Evolutionary conservation across 805 yeast genomes (phyloP).

Genomic region (Saccharomycopsis schoenii): DNA sequence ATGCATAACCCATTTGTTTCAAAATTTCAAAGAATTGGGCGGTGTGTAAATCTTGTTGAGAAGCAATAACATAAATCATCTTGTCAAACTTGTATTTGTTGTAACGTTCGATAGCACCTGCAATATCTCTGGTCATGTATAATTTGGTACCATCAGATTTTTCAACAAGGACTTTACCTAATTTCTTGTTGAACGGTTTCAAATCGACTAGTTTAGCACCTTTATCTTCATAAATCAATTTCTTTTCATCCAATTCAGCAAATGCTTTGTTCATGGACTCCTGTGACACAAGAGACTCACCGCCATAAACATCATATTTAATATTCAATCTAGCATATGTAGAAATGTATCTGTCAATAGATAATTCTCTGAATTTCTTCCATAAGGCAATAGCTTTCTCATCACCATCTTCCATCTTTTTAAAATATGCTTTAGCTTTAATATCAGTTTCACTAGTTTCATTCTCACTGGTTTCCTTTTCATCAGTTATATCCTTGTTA

Average conservation of each 20-base stretch:
- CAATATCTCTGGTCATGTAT: conserved; percentile 91
- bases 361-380: conserved; percentile 82
- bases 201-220: conserved; percentile 89
- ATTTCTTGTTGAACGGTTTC: conserved; percentile 74
- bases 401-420: conserved; percentile 90
- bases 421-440: conserved; percentile 80
- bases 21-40: conserved; percentile 92
- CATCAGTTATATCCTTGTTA: conserved; percentile 60
- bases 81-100: conserved; percentile 80
- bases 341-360: conserved; percentile 73
- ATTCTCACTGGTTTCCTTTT: conserved; percentile 38
- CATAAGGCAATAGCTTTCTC: conserved; percentile 66
- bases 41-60: conserved; percentile 90
- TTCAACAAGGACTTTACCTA: conserved; percentile 87
- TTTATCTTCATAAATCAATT: conserved; percentile 71
- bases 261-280: conserved; percentile 60
- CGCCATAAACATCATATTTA: conserved; percentile 78
- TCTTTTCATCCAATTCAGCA: conserved; percentile 51
- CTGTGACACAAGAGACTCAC: conserved; percentile 88
- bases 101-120: conserved; percentile 90
- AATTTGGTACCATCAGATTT: conserved; percentile 94
- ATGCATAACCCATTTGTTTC: conserved; percentile 79
- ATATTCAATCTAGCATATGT: conserved; percentile 93
- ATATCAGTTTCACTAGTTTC: conserved; percentile 50
- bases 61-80: conserved; percentile 92